phyloP scores from a whole-genome alignment of 306 rosid species.

The Glycyrrhiza uralensis region DNA sequence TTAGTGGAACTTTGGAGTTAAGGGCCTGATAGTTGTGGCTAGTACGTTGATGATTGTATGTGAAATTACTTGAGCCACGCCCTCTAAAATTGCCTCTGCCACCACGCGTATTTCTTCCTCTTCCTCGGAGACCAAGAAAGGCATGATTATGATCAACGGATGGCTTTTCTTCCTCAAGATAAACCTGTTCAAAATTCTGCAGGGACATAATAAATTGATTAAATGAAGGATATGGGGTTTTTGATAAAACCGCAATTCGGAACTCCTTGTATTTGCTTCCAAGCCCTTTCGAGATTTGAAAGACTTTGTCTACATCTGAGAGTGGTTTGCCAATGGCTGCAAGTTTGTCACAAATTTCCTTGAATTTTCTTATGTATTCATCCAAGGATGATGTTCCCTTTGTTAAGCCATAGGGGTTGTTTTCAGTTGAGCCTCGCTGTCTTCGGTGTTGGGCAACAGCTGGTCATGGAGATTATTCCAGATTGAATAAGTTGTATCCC shows the following conservation, averaged over 20 bases:
- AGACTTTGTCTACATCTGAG: no score
- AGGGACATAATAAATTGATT: not conserved
- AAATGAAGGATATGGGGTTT: not conserved
- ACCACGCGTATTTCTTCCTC: not conserved
- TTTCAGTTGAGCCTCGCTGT: not conserved
- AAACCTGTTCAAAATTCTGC: not conserved
- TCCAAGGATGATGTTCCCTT: not conserved
- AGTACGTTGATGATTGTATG: not conserved
- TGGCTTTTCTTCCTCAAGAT: not conserved
- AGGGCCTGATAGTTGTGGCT: no score
- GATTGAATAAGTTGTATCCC: not conserved
- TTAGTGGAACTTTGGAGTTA: not conserved
- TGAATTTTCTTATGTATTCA: not conserved
- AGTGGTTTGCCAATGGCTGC: not conserved
- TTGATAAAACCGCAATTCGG: no score
- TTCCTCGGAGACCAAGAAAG: not conserved
- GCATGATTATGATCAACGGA: not conserved
- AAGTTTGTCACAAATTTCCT: not conserved
- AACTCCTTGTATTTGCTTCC: no score
- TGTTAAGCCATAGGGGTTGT: not conserved
- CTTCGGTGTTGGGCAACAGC: not conserved
- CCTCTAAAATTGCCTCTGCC: not conserved
- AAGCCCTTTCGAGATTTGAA: no score
- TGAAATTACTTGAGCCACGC: not conserved
- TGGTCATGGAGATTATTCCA: not conserved